Base-by-base conservation (phyloP, 805 yeast species). In the Candida krabiensis region DNA sequence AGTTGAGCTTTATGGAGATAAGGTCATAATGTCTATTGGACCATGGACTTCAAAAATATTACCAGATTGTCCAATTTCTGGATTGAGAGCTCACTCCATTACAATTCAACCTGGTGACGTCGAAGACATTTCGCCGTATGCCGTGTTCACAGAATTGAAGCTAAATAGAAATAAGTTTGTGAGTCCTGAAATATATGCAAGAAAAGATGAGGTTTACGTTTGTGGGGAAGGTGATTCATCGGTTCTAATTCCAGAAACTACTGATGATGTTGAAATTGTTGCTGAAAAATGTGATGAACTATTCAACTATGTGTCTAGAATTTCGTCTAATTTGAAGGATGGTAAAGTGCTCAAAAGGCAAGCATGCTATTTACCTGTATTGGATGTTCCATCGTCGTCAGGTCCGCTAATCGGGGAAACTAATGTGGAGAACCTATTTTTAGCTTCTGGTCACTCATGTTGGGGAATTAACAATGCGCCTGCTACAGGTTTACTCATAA, bases 401-500 rank as follows among this genome's bases (percentile, higher is more conserved):
- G 99, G 99, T 5, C 99, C 99, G 0, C 69, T 93, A 37, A 82
- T 91, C 50, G 99, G 99, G 31, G 91, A 86, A 52, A 91, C 98
- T 0, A 89, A 89, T 54, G 95, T 90, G 6, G 78, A 75, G 16
- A 80, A 82, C 43, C 67, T 91, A 44, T 85, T 69, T 52, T 61
- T 91, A 39, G 96, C 96, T 2, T 78, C 91, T 12, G 99, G 98
- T 0, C 99, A 91, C 63, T 85, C 96, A 12, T 93, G 98, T 65
- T 91, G 99, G 99, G 99, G 99, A 16, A 93, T 91, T 46, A 93
- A 91, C 66, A 91, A 93, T 62, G 96, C 96, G 0, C 97, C 97
- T 1, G 97, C 86, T 4, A 90, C 97, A 0, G 99, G 99, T n/a
- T 80, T 87, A 56, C 73, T 93, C 26, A 75, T 91, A 81, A 80